Percentiles rank a stretch among this genome's conserved stretches.
phyloP scores from a whole-genome alignment of 2,329 filamentous ascomycete species.

The Capronia epimyces region DNA sequence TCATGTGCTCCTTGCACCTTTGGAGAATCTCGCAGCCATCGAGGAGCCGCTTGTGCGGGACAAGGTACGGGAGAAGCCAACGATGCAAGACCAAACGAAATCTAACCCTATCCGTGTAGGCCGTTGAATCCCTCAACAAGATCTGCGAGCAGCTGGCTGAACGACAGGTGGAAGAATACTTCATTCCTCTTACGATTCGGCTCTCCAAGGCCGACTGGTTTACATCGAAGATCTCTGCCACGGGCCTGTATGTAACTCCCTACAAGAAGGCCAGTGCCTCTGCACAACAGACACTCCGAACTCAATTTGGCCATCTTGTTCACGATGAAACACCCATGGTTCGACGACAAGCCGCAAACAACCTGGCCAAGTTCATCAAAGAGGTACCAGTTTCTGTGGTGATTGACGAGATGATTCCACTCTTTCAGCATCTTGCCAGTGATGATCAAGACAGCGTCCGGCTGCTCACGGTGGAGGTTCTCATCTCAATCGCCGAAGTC shows the following conservation, averaged over 20 bases:
- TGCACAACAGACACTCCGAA: conserved; percentile 85
- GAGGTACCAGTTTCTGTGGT: conserved; percentile 88
- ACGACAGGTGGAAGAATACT: conserved; percentile 92
- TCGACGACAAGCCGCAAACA: conserved; percentile 89
- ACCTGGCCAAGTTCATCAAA: conserved; percentile 95
- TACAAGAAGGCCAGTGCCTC: conserved; percentile 84
- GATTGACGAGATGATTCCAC: conserved; percentile 97
- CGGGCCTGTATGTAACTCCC: conserved; percentile 86
- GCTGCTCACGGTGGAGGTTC: conserved; percentile 88
- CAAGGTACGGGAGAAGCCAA: conserved; percentile 60
- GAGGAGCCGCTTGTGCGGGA: conserved; percentile 96
- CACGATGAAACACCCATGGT: conserved; percentile 99
- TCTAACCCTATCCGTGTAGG: conserved; percentile 48
- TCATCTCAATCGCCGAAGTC: conserved; percentile 93
- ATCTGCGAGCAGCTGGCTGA: conserved; percentile 89
- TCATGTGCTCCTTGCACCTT: conserved; percentile 90
- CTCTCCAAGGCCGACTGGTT: conserved; percentile 99
- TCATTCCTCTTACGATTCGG: conserved; percentile 90
- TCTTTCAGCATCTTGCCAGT: conserved; percentile 92
- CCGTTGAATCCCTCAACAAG: conserved; percentile 98
- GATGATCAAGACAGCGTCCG: conserved; percentile 98
- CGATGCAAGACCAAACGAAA: conserved; percentile 3
- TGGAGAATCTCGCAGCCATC: conserved; percentile 97
- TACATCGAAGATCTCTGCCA: conserved; percentile 97
- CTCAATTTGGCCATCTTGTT: conserved; percentile 87